Base-by-base conservation (phyloP, 805 yeast species). In the Yarrowia sp. region DNA sequence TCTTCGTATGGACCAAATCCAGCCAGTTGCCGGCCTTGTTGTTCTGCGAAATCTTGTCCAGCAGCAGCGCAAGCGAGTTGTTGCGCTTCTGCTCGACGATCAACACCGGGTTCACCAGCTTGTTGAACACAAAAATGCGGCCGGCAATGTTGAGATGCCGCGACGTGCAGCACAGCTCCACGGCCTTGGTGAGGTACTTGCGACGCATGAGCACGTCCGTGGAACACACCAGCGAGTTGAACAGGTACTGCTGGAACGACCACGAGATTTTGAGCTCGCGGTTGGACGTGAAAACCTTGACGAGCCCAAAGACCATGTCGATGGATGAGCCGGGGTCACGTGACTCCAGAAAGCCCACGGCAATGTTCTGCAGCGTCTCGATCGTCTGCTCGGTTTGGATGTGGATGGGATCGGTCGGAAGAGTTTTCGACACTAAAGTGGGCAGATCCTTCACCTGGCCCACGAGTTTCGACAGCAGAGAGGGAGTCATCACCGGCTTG, bases 311-410 rank as follows among this genome's bases (percentile, higher is more conserved):
- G 0, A 78, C 72, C 14, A 72, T 68, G 14, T 75, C 77, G 25
- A 59, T 31, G 35, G 81, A 80, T 2, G 69, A 70, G 5, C 31
- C n/a, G 5, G 39, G 24, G 9, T 51, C 42, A 25, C 73, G 70
- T 13, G 66, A 63, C 12, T 73, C 66, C 51, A 80, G 69, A 66
- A 73, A 77, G 4, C 63, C 62, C 6, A 82, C 76, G 62, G 80
- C 80, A 0, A 84, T 63, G 0, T 60, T 49, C 70, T 89, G 93
- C 47, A 89, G 77, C 61, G 81, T 84, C 22, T 80, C 80, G 24
- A 88, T 75, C 0, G 94, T 84, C 69, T 87, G 91, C 32, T 81
- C 86, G 3, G 89, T 78, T 69, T 87, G 89, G 69, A 91, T 81
- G 64, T 86, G 89, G 18, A 83, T 76, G 0, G 85, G 76, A 39